Conservation (phyloP, 2,329 filamentous ascomycete species). For the Pseudocercospora cruenta region DNA sequence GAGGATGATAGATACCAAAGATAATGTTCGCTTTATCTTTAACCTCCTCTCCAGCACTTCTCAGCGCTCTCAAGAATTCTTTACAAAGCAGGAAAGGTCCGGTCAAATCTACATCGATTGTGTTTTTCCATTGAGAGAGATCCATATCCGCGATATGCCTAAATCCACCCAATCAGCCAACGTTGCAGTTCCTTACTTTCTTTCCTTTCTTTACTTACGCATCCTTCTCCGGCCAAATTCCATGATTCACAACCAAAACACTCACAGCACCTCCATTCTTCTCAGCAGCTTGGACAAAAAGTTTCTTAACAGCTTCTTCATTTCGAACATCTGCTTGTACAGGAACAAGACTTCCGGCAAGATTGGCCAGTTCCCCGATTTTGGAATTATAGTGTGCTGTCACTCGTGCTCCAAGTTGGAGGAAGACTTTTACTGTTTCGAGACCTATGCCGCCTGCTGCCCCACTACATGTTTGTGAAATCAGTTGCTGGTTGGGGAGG, state of each 20-base stretch:
- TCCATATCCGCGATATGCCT: slow-evolving; percentile 35
- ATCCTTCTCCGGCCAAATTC: slow-evolving; percentile 33
- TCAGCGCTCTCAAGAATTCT: slow-evolving; percentile 30
- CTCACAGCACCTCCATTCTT: slow-evolving; percentile 43
- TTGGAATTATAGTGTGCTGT: slow-evolving; percentile 45
- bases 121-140: slow-evolving; percentile 36
- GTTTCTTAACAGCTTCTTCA: slow-evolving; percentile 36
- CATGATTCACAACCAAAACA: slow-evolving; percentile 47
- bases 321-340: slow-evolving; percentile 41
- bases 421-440: slow-evolving; percentile 43
- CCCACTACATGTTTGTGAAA: slow-evolving; percentile 27
- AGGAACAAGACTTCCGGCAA: too few species aligned
- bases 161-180: not conserved
- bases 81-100: slow-evolving; percentile 37
- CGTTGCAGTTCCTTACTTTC: not conserved
- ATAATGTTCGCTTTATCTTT: slow-evolving; percentile 36
- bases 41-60: slow-evolving; percentile 20
- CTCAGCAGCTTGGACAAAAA: slow-evolving; percentile 37
- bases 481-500: slow-evolving; percentile 13
- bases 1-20: slow-evolving; percentile 26
- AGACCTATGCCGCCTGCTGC: slow-evolving; percentile 38
- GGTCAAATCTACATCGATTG: slow-evolving; percentile 35
- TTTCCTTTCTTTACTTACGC: slow-evolving; percentile 3
- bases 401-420: slow-evolving; percentile 42
- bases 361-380: slow-evolving; percentile 38